Base-by-base conservation (phyloP, 441 rosid genomes). In the Populus hybrid region DNA sequence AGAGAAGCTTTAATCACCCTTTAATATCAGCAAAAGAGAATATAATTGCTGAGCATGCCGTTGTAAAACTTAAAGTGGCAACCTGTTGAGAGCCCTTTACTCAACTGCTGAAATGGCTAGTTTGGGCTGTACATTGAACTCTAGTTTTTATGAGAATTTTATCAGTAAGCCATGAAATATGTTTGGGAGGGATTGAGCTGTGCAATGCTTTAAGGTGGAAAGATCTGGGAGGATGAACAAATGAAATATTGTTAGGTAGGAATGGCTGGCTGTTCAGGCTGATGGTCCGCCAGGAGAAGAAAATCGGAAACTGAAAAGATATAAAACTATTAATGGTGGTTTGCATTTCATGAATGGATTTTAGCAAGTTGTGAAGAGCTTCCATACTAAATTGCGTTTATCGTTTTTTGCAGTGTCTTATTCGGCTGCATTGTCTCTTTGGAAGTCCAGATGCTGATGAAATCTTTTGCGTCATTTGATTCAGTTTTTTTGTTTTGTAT, bases 401-500 rank as follows among this genome's bases (percentile, higher is more conserved):
- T 78, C 73, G 66, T 76, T 69, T 40, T 70, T 59, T 80, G 78
- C 83, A 84, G 79, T 50, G 53, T 34, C 53, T 71, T 7, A 75
- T 74, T 28, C 8, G 32, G 76, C 30, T 32, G 67, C 21, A 23
- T 71, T 16, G 19, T 34, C 4, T 4, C 50, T 28, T 21, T 12
- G 6, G 19, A 46, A 70, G 66, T 53, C 36, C 18, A 5, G 30
- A 28, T 40, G 30, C 68, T 12, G 19, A 19, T 68, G n/a, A 6
- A 26, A 1, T 73, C 19, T 23, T 19, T 10, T 24, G 8, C 1
- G 12, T 67, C 8, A 36, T 12, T 38, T 66, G 5, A 30, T 26
- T 61, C 61, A 26, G 73, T 21, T 36, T 23, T 23, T 34, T 10
- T 14, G 3, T 7, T 75, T 28, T 36, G n/a, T 14, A 9, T 53